Evolutionary conservation across 2,329 filamentous ascomycete genomes (phyloP).

Genomic region (Phoma sp.): DNA sequence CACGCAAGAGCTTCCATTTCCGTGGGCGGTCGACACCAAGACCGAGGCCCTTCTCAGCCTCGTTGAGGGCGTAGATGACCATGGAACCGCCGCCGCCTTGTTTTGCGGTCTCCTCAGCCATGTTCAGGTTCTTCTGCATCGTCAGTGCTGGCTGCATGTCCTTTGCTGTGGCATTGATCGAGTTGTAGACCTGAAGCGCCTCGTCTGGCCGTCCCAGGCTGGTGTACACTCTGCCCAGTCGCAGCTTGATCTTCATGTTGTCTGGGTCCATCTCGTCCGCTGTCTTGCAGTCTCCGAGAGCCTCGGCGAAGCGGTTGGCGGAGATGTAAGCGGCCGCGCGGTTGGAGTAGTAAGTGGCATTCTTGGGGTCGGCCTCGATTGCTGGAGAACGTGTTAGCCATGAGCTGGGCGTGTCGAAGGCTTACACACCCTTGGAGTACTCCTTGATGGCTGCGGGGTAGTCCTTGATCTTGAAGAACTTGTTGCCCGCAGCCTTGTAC

Average conservation of each 20-base stretch:
- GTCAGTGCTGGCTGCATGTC: slow-evolving; percentile 82
- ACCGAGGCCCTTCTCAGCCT: slow-evolving; percentile 83
- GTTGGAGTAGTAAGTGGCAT: slow-evolving; percentile 91
- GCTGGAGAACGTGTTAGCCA: slow-evolving; percentile 61
- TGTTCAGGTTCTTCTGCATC: slow-evolving; percentile 82
- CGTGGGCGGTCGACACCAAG: slow-evolving; percentile 78
- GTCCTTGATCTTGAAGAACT: slow-evolving; percentile 94
- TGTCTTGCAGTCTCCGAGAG: slow-evolving; percentile 83
- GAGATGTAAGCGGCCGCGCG: slow-evolving; percentile 94
- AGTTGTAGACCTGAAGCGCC: slow-evolving; percentile 79
- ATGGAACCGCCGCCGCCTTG: slow-evolving; percentile 84
- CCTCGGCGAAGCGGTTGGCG: slow-evolving; percentile 76
- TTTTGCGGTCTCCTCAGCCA: slow-evolving; percentile 78
- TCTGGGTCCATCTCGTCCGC: slow-evolving; percentile 83
- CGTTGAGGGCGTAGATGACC: slow-evolving; percentile 89
- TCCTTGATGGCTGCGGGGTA: slow-evolving; percentile 87
- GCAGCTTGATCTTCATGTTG: slow-evolving; percentile 86
- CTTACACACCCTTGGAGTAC: slow-evolving; percentile 84
- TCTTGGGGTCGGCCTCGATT: slow-evolving; percentile 83
- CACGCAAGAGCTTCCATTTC: slow-evolving; percentile 92
- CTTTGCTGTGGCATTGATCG: slow-evolving; percentile 82
- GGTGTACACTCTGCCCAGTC: slow-evolving; percentile 88
- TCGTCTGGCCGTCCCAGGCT: slow-evolving; percentile 85
- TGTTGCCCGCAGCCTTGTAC: slow-evolving; percentile 93
- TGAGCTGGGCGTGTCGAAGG: neutral